Evolutionary conservation across 306 rosid species (phyloP), one percentile per base, ranked within the genome.

Genomic region (Trifolium subterraneum): DNA sequence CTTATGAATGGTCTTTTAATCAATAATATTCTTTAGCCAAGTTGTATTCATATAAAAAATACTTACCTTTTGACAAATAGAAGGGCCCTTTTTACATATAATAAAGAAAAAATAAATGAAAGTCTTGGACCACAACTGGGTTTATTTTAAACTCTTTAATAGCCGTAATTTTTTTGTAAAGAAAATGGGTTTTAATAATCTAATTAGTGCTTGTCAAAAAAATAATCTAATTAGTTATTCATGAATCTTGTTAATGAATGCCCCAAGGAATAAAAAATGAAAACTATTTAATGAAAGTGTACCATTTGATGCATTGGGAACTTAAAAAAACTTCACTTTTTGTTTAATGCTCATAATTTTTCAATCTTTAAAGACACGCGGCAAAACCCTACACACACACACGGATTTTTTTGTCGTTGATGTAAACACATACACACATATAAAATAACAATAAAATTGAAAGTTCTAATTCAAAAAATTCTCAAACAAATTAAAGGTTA

Each of bases 11-110:
- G 20, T 60, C 47, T 60, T 60, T 10, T 27, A 36, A 59, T 72
- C 68, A 72, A 59, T 72, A 18, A 60, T 62, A 20, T 58, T 78
- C 36, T 62, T 50, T 60, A 16, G 33, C 47, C 44, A 62, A 61
- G 44, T 64, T 47, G 33, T 31, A 33, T 25, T 16, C 33, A 39
- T 25, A 54, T 39, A 6, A 13, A 35, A 73, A 73, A 56, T 66
- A 77, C 38, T 10, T 61, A 60, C 69, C 27, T 29, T 22, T 22
- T 50, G 72, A 36, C 62, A 42, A 6, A 8, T 38, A 33, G 15
- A 10, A 12, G 10, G 31, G 54, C 7, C 33, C 59, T 65, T 41
- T 70, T 33, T 47, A 73, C 25, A 63, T 51, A 48, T 18, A 62
- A 13, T 58, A 44, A 27, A 41, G 5, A 1, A 3, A 2, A 19